Conservation (phyloP, 257 asterid genomes). For the Ilex aquifolium region DNA sequence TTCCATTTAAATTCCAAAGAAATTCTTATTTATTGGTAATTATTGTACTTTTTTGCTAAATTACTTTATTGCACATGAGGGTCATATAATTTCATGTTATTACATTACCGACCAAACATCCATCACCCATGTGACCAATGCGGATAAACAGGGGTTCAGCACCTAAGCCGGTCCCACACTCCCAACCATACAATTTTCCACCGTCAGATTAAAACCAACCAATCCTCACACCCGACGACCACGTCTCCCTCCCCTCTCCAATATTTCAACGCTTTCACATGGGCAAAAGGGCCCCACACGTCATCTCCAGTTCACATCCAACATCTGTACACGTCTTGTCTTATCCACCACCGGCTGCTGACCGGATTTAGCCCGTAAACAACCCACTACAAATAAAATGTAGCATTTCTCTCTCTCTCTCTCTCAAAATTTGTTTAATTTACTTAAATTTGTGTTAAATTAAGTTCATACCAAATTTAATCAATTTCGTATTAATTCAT, state of each 20-base stretch:
- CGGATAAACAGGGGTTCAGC: constrained; percentile 19
- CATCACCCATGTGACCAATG: constrained; percentile 44
- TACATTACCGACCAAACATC: constrained; percentile 22
- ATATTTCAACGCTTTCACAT: constrained; percentile 3
- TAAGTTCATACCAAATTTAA: too few species aligned
- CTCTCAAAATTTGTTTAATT: too few species aligned
- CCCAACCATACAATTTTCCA: not conserved
- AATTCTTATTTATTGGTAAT: too few species aligned
- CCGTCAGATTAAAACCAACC: constrained; percentile 12
- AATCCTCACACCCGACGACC: constrained; percentile 8
- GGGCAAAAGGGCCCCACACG: constrained; percentile 13
- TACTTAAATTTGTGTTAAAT: too few species aligned
- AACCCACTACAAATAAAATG: constrained; percentile 9
- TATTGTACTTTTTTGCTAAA: too few species aligned
- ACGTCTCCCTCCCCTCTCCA: not conserved
- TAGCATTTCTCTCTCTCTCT: too few species aligned
- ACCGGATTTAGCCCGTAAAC: constrained; percentile 13
- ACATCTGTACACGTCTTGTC: constrained; percentile 24
- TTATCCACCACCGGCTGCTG: constrained; percentile 18
- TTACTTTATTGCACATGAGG: too few species aligned
- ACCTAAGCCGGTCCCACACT: constrained; percentile 24
- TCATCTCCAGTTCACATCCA: not conserved
- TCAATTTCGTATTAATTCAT: too few species aligned
- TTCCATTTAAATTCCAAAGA: too few species aligned
- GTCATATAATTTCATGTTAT: not conserved